phyloP scores from a whole-genome alignment of 2,329 filamentous ascomycete species.

The Fusarium odoratissimum region DNA sequence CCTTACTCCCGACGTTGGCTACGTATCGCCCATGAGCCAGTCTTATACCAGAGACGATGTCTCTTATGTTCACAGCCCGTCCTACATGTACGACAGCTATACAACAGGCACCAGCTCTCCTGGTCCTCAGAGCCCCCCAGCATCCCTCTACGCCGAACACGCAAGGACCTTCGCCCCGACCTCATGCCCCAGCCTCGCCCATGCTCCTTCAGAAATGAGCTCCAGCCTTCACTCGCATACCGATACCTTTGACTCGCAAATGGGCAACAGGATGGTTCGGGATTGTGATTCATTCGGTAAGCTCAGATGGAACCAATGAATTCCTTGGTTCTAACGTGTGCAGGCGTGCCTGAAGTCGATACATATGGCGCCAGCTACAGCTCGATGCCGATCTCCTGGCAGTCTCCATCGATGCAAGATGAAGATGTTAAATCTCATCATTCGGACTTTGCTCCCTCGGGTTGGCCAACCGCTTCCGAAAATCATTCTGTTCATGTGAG shows the following conservation, averaged over 20 bases:
- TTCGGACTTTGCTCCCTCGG: slow-evolving; percentile 58
- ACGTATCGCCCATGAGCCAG: slow-evolving; percentile 70
- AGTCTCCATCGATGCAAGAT: slow-evolving; percentile 53
- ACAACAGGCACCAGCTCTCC: slow-evolving; percentile 62
- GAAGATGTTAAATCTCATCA: slow-evolving; percentile 60
- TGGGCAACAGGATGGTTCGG: slow-evolving; percentile 64
- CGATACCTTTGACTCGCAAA: slow-evolving; percentile 67
- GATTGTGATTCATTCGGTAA: slow-evolving; percentile 69
- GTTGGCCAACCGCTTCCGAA: slow-evolving; percentile 61
- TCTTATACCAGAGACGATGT: slow-evolving; percentile 68
- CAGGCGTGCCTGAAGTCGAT: slow-evolving; percentile 65
- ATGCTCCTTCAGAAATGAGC: slow-evolving; percentile 69
- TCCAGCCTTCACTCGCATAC: slow-evolving; percentile 71
- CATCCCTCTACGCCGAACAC: slow-evolving; percentile 67
- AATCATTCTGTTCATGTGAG: slow-evolving; percentile 62
- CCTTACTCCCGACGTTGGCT: slow-evolving; percentile 69
- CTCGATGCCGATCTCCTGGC: slow-evolving; percentile 62
- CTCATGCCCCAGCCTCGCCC: slow-evolving; percentile 71
- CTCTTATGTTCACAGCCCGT: slow-evolving; percentile 66
- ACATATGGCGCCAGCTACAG: slow-evolving; percentile 63
- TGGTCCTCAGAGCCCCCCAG: slow-evolving; percentile 66
- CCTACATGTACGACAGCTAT: slow-evolving; percentile 68
- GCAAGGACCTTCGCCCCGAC: slow-evolving; percentile 61
- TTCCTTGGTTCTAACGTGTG: slow-evolving; percentile 53
- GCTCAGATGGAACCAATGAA: slow-evolving; percentile 51